Evolutionary conservation across 352 stramenopile genomes (phyloP), one percentile per base, ranked within the genome.

Genomic region (Pythium guiyangense): DNA sequence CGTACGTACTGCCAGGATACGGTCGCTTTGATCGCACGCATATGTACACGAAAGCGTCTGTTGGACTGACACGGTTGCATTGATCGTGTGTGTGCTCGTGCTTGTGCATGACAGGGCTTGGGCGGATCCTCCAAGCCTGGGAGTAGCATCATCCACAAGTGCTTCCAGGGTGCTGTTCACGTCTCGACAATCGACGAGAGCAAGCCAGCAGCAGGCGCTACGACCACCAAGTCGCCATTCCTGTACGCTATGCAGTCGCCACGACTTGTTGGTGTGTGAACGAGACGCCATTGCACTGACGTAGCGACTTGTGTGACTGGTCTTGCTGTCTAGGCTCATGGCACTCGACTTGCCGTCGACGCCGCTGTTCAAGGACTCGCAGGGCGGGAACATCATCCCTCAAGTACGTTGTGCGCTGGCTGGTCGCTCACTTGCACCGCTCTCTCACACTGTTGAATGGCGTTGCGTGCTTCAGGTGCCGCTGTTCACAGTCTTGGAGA

Each of bases 291-390:
- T n/a, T 14, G 8, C 8, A 51, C 26, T 35, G 46, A 51, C 44
- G 17, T n/a, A 12, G 15, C 20, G 10, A 11, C 37, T 17, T 43
- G n/a, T 18, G 29, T 20, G n/a, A 59, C 18, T 59, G 60, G 10
- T 29, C n/a, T 34, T 8, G 29, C 8, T 34, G 8, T 75, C 14
- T 89, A 88, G 97, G 25, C 89, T 98, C 54, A 77, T 99, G 49
- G 96, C 96, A n/a, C 67, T 99, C 12, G 96, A 99, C 71, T 92
- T 99, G 51, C 97, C 97, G 8, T 92, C 97, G 55, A 99, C 97
- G 51, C 97, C 97, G 17, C 71, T 99, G 1, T 99, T 99, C 70
- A 98, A 99, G 59, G 97, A 99, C 70, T 97, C 92, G 11, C 88
- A 97, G 65, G 84, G 93, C 50, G 94, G 96, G 55, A 93, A 98